Percentiles rank a stretch among this genome's conserved stretches.
These are phyloP conservation scores for Aspergillus wentii DNA, from an alignment of 495 filamentous ascomycete genomes.

Conservation along the genomic window DNA sequence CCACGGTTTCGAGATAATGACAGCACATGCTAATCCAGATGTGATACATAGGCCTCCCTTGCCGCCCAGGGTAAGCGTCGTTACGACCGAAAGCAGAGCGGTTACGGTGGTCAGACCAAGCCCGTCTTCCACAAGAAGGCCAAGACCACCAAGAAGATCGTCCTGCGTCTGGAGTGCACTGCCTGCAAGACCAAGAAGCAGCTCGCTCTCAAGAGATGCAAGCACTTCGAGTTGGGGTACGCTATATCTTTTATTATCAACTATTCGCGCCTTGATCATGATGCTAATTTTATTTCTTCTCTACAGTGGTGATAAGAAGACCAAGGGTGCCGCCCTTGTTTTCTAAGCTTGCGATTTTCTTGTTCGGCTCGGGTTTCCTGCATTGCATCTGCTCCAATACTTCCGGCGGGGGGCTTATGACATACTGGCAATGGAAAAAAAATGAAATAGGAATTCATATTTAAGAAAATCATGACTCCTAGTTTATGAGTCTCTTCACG, in stretches of 20 bases:
- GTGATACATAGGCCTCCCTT: conserved; percentile 64
- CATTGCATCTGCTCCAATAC: conserved; percentile 33
- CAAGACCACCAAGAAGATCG: conserved; percentile 99
- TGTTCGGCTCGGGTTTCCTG: conserved; percentile 47
- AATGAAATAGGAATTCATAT: conserved; percentile 34
- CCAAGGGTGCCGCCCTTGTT: conserved; percentile 98
- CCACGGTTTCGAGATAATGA: conserved; percentile 1
- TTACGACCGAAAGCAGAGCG: conserved; percentile 98
- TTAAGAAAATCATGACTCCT: background rate
- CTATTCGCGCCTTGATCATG: background rate
- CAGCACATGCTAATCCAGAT: conserved; percentile 19
- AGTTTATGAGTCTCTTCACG: too few species aligned
- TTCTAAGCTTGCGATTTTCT: conserved; percentile 67
- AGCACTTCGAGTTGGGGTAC: conserved; percentile 99
- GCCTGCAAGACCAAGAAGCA: conserved; percentile 98
- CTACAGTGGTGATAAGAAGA: conserved; percentile 99
- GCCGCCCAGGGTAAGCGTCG: conserved; percentile 99
- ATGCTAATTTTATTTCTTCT: conserved; percentile 20
- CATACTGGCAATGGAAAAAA: conserved; percentile 41
- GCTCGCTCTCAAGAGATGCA: conserved; percentile 96
- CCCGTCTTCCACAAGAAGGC: conserved; percentile 99
- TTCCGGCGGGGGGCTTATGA: conserved; percentile 41
- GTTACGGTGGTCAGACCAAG: conserved; percentile 99
- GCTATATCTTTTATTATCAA: conserved; percentile 23
- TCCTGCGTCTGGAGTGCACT: conserved; percentile 94